Evolutionary conservation across 129 eudicot genomes (phyloP), one percentile per base, ranked within the genome.

Genomic region (Flaveria robusta): DNA sequence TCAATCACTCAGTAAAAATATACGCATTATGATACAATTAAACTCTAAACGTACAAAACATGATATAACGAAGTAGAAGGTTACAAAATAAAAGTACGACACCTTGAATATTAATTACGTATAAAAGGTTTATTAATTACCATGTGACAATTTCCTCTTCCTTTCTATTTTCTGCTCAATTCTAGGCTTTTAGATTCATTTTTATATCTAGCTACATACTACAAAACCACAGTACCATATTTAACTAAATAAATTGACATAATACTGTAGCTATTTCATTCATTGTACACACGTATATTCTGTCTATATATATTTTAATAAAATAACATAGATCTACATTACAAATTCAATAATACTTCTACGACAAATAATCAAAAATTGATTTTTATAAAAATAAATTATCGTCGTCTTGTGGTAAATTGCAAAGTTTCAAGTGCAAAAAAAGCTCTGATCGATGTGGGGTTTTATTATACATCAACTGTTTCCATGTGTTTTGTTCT

Each of bases 401-500:
- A 8, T 81, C 81, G 67, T 77, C 81, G 66, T 14, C 3, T 76
- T 80, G 50, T 81, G 77, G 18, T 72, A 26, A 70, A 64, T 18
- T 70, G 37, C 55, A 81, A 67, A 60, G 41, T 66, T 49, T 22
- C 74, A 54, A 65, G 60, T 49, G 74, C 75, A 73, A 69, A 60
- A 20, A 68, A 54, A 50, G 51, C 79, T 74, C 75, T 81, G 66
- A 16, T 70, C 79, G 65, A 82, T 77, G 81, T 31, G 24, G 49
- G 46, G 49, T 65, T 66, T 24, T 58, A 22, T 20, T 58, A 58
- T 22, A 22, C 1, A 58, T 24, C 12, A 16, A 58, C 65, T 58
- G 31, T 58, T 29, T 58, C 16, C 65, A 73, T 56, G 78, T 81
- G 81, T 74, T 74, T 81, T 78, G 83, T 70, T 52, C 75, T 72